Conservation (phyloP, 495 filamentous ascomycete species). For the Penicillium goetzii region DNA sequence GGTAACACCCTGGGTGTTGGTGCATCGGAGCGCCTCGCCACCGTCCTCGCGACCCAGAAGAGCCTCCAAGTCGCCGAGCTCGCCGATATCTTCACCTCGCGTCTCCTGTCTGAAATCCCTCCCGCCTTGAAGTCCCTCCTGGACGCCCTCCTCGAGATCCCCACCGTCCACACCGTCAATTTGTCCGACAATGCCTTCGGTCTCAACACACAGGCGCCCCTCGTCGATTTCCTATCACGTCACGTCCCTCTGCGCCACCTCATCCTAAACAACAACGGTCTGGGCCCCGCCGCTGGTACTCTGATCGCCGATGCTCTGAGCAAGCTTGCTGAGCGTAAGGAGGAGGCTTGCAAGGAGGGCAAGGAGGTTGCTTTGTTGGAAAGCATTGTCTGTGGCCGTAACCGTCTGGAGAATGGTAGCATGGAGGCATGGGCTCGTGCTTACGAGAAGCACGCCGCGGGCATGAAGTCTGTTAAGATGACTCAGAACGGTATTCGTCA, state of each 20-base stretch:
- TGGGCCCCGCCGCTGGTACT: conserved; percentile 86
- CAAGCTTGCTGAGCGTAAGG: conserved; percentile 80
- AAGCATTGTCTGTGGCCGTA: conserved; percentile 93
- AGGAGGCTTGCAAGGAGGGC: conserved; percentile 67
- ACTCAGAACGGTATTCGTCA: conserved; percentile 97
- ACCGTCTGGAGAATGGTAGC: conserved; percentile 90
- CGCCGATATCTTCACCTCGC: conserved; percentile 95
- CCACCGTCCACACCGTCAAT: conserved; percentile 86
- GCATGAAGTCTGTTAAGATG: conserved; percentile 88
- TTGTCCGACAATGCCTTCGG: conserved; percentile 98
- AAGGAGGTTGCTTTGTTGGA: conserved; percentile 79
- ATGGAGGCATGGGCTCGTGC: conserved; percentile 94
- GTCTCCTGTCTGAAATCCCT: conserved; percentile 92
- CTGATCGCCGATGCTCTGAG: conserved; percentile 78
- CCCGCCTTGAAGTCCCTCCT: conserved; percentile 83
- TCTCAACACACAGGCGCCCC: conserved; percentile 81
- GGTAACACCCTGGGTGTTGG: conserved; percentile 92
- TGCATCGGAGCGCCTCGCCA: conserved; percentile 80
- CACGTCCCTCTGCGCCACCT: conserved; percentile 89
- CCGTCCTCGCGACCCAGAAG: conserved; percentile 78
- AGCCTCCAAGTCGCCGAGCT: conserved; percentile 83
- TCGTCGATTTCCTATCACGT: conserved; percentile 81
- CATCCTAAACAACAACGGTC: conserved; percentile 97
- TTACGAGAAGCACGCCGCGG: conserved; percentile 74
- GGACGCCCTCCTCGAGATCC: conserved; percentile 79